These are phyloP conservation scores for Solanum chiquidenum DNA, from an alignment of 257 asterid genomes.

Conservation along the genomic window DNA sequence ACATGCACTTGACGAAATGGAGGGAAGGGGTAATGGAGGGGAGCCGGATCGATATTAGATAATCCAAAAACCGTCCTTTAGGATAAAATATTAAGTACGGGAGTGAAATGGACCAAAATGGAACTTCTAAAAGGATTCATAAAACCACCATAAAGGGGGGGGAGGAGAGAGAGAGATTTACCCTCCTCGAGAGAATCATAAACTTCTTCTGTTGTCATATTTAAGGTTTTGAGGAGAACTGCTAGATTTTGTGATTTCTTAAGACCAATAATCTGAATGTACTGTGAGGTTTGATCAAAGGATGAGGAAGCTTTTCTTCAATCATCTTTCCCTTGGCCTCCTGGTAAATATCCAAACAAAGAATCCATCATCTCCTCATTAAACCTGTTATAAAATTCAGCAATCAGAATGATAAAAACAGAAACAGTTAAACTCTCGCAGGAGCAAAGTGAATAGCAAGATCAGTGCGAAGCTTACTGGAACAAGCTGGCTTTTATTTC, in stretches of 20 bases:
- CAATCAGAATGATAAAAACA: not conserved
- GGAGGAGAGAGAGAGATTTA: no score
- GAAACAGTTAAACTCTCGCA: not conserved
- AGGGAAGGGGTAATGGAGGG: no score
- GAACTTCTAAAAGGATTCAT: no score
- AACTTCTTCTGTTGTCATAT: slow-evolving; percentile 85
- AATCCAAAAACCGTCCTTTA: no score
- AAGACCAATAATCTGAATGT: slow-evolving; percentile 69
- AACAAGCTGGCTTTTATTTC: slow-evolving; percentile 85
- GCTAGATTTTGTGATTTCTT: slow-evolving; percentile 82
- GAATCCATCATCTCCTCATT: slow-evolving; percentile 93
- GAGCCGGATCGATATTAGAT: no score
- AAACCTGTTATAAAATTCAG: slow-evolving; percentile 34
- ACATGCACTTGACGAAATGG: no score
- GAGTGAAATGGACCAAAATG: not conserved
- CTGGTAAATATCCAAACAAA: slow-evolving; percentile 56
- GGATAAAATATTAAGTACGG: no score
- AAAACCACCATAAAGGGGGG: no score
- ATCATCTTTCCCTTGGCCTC: slow-evolving; percentile 38
- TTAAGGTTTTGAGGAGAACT: slow-evolving; percentile 76
- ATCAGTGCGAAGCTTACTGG: slow-evolving; percentile 48
- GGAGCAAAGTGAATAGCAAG: not conserved
- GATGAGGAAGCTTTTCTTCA: slow-evolving; percentile 27
- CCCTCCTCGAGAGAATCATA: slow-evolving; percentile 42
- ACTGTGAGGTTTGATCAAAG: slow-evolving; percentile 31